Base-by-base conservation (phyloP, 2,329 filamentous ascomycete species). In the Penicillium sp. region DNA sequence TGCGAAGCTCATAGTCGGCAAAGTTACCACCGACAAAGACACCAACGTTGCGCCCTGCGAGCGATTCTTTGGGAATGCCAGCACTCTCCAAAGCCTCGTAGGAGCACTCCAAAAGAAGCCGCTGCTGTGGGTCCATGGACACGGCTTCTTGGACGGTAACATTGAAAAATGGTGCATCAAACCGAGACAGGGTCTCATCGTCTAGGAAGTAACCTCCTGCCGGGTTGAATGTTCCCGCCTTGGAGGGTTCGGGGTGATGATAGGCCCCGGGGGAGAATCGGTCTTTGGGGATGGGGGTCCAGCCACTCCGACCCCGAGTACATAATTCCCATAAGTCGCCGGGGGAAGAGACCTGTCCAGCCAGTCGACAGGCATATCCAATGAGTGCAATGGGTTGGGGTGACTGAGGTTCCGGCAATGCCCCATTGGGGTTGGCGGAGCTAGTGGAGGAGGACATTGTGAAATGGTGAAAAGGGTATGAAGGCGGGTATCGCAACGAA, bases 11-110 rank as follows among this genome's bases (percentile, higher is more conserved):
- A 26, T 69, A 69, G 50, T 69, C 67, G 5, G 65, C 53, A 33
- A 67, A 62, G 45, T 62, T 67, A 5, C 61, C 60, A 16, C 63
- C 65, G 4, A 61, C 52, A 53, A 66, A 68, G 10, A 67, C 65
- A 19, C 66, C 64, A 11, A 67, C 62, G 10, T 67, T 61, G 11
- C 59, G 60, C 5, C 64, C 63, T 4, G 65, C 59, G 16, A 67
- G 49, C n/a, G 46, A 61, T 37, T 69, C 65, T 58, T 66, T 68
- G 50, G 67, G 65, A 55, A 69, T 66, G 43, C 66, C 66, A 54
- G 64, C 67, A 64, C 62, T 69, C 56, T 69, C 67, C 57, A 69
- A 67, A 48, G 66, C 67, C 60, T 69, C 67, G 45, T 62, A 70
- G 8, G 66, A 53, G 42, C 58, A 62, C 45, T 70, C 67, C 3